Evolutionary conservation across 1,284 basidiomycete genomes (phyloP).

Genomic region (Sanghuangporus baumii): DNA sequence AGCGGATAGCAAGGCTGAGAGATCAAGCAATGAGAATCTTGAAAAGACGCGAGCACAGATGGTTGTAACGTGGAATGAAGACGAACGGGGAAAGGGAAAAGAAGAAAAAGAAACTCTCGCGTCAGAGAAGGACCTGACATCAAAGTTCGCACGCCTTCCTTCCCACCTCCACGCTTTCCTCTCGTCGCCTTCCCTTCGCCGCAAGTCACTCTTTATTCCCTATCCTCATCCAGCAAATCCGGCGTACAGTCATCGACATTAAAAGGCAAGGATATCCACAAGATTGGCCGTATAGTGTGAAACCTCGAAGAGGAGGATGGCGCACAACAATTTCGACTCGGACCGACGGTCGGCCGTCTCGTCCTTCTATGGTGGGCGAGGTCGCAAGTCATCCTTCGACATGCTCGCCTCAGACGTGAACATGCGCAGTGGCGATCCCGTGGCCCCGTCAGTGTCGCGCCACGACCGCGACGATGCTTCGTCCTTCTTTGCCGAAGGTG

Average conservation of each 20-base stretch:
- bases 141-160: not conserved
- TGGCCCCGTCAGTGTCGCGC: slow-evolving; percentile 23
- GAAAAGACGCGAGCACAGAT: no score
- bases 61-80: not conserved
- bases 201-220: not conserved
- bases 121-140: not conserved
- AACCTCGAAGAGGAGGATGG: slow-evolving; percentile 2
- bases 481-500: slow-evolving; percentile 45
- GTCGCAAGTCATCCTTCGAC: slow-evolving; percentile 50
- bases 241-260: no score
- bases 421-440: slow-evolving; percentile 23
- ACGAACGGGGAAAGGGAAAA: not conserved
- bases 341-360: slow-evolving; percentile 71
- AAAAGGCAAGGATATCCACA: not conserved
- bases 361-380: slow-evolving; percentile 59
- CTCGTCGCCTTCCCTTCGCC: not conserved
- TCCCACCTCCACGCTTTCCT: not conserved
- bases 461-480: slow-evolving; percentile 57
- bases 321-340: slow-evolving; percentile 28
- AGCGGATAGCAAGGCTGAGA: no score
- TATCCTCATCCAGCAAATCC: not conserved
- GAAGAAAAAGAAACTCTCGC: not conserved
- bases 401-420: slow-evolving; percentile 47
- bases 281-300: not conserved
- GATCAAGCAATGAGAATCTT: no score